Evolutionary conservation across 192 early-diverging fungal species (phyloP), one percentile per base, ranked within the genome.

Genomic region (Coemansia sp.): DNA sequence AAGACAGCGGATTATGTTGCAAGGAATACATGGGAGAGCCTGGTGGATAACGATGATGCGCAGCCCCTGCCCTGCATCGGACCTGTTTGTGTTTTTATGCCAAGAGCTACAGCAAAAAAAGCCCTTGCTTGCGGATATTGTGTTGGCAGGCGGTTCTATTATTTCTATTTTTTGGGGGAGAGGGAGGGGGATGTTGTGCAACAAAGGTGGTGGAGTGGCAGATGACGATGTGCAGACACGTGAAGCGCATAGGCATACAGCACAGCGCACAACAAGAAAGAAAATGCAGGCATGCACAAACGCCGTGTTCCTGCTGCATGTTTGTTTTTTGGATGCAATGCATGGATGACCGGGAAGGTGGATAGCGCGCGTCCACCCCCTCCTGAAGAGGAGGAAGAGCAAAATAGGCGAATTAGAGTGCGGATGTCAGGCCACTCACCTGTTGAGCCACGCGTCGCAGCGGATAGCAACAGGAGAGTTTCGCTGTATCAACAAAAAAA

Each of bases 171-270:
- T 38, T 38, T 38, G 36, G 25, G 16, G 29, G 42, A 14, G 60
- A 48, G 22, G 22, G 60, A 42, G 8, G 18, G 40, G 25, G 25
- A 22, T 25, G 22, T 25, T 25, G 22, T 1, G 22, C 22, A 22
- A 60, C n/a, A 29, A 48, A 42, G 16, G 40, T 51, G 28, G 18
- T 48, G 29, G 22, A 25, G 42, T 63, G 61, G 48, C 61, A 63
- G 28, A 63, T 63, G 61, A 63, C 61, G 29, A 32, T 29, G 48
- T 32, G 33, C 18, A 12, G 48, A 32, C 28, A 50, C 48, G 17
- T 63, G 55, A 56, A 56, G 55, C 55, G 32, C 55, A 56, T 56
- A 56, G 55, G 20, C 55, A 32, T 56, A 56, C 55, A 56, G 36
- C 6, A 61, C 30, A 29, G 25, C 28, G n/a, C 30, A 29, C n/a